Evolutionary conservation across 768 basidiomycete genomes (phyloP).

Genomic region (Mycena polygramma): DNA sequence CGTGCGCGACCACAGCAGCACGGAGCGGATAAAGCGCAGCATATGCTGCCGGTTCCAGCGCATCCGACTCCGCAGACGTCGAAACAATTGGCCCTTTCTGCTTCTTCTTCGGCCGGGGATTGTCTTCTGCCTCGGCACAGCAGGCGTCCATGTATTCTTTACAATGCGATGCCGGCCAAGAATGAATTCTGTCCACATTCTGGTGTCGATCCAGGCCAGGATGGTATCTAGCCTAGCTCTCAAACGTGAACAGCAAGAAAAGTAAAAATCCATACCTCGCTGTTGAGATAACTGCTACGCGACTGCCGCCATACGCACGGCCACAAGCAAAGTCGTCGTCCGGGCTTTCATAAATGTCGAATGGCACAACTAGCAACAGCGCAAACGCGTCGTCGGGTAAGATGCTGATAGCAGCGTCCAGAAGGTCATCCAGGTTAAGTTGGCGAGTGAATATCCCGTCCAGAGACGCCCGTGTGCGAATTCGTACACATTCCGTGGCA

Average conservation of each 20-base stretch:
- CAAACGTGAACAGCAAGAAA: neutral
- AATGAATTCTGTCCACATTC: slow-evolving; percentile 48
- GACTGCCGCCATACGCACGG: slow-evolving; percentile 55
- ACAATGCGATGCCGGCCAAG: slow-evolving; percentile 55
- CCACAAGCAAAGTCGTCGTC: slow-evolving; percentile 54
- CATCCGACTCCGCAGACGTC: neutral
- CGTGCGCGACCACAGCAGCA: slow-evolving; percentile 39
- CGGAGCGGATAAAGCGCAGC: slow-evolving; percentile 35
- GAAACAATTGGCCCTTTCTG: slow-evolving; percentile 6
- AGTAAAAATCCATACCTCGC: slow-evolving; percentile 34
- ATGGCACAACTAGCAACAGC: slow-evolving; percentile 49
- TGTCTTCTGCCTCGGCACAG: slow-evolving; percentile 26
- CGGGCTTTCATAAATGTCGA: slow-evolving; percentile 51
- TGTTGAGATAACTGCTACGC: slow-evolving; percentile 54
- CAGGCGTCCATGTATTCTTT: slow-evolving; percentile 42
- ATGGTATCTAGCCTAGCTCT: slow-evolving; percentile 42
- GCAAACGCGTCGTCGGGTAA: slow-evolving; percentile 53
- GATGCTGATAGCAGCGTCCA: slow-evolving; percentile 51
- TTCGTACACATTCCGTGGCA: slow-evolving; percentile 47
- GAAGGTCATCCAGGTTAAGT: slow-evolving; percentile 52
- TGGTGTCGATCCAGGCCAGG: slow-evolving; percentile 48
- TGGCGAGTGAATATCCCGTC: slow-evolving; percentile 47
- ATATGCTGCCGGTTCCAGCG: slow-evolving; percentile 2
- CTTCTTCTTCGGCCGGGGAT: slow-evolving; percentile 31
- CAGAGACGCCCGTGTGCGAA: slow-evolving; percentile 47